These are phyloP conservation scores for Choiromyces venosus DNA, from an alignment of 495 filamentous ascomycete species.

Conservation along the genomic window DNA sequence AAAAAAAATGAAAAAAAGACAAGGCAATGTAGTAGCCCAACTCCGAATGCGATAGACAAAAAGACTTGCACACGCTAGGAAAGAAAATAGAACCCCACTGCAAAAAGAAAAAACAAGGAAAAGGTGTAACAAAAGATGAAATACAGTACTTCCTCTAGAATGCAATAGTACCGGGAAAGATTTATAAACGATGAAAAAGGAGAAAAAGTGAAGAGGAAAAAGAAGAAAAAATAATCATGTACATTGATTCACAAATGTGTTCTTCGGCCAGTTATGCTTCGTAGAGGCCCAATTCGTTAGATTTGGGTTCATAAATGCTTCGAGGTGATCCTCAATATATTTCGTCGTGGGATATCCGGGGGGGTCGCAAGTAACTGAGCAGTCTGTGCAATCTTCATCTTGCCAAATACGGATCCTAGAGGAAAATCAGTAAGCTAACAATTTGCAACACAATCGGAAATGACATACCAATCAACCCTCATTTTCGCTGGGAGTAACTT, in stretches of 20 bases:
- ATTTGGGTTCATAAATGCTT: constrained; percentile 62
- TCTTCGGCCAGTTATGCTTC: constrained; percentile 49
- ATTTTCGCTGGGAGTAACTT: constrained; percentile 62
- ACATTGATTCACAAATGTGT: constrained; percentile 49
- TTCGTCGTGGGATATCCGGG: constrained; percentile 60
- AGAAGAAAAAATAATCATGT: constrained; percentile 1
- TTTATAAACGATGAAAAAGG: background rate
- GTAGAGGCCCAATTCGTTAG: constrained; percentile 55
- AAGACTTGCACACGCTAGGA: background rate
- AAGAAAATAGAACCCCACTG: background rate
- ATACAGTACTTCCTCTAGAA: background rate
- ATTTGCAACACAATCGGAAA: background rate
- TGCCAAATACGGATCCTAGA: constrained; percentile 63
- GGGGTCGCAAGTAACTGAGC: constrained; percentile 66
- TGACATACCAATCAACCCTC: constrained; percentile 58
- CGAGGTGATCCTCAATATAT: constrained; percentile 63
- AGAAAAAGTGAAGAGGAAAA: background rate
- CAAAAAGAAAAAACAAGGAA: background rate
- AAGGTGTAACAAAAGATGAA: background rate
- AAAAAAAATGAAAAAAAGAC: background rate
- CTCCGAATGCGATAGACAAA: background rate
- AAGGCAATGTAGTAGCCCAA: background rate
- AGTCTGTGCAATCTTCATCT: constrained; percentile 49
- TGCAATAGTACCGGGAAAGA: background rate
- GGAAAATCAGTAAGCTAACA: background rate